Evolutionary conservation across 2,329 filamentous ascomycete species (phyloP).

Genomic region (Zopfia rhizophila): DNA sequence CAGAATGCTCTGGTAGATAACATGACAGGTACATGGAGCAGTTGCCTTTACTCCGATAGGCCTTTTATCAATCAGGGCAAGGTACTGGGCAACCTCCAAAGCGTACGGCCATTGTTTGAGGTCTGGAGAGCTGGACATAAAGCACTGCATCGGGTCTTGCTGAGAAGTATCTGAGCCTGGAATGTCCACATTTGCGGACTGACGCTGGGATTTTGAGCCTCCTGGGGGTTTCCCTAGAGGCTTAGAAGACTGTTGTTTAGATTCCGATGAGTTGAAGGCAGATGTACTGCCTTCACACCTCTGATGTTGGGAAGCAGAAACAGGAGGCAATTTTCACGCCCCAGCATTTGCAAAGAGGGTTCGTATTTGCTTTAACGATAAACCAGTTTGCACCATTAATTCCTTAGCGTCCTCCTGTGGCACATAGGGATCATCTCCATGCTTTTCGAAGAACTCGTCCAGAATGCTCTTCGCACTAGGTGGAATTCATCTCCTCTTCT

Average conservation of each 20-base stretch:
- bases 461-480: conserved; percentile 25
- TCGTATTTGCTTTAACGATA: conserved; percentile 30
- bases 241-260: too few species aligned
- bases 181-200: background rate
- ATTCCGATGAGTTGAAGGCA: background rate
- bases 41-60: too few species aligned
- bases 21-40: too few species aligned
- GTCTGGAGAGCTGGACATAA: conserved; percentile 35
- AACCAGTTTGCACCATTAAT: conserved; percentile 23
- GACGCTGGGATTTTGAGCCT: background rate
- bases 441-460: conserved; percentile 29
- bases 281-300: background rate
- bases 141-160: conserved; percentile 30
- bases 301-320: background rate
- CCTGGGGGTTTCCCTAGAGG: too few species aligned
- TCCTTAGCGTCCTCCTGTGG: conserved; percentile 23
- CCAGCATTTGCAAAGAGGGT: conserved; percentile 38
- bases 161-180: conserved; percentile 4
- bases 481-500: conserved; percentile 24
- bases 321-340: conserved; percentile 28
- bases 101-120: too few species aligned
- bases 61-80: too few species aligned
- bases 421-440: conserved; percentile 34
- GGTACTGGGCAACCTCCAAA: too few species aligned
- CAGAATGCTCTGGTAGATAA: too few species aligned